A percentile compares a stretch with the other conserved stretches of the same genome.
Conservation (phyloP, 2,329 filamentous ascomycete species). For the Aspergillus proliferans region DNA sequence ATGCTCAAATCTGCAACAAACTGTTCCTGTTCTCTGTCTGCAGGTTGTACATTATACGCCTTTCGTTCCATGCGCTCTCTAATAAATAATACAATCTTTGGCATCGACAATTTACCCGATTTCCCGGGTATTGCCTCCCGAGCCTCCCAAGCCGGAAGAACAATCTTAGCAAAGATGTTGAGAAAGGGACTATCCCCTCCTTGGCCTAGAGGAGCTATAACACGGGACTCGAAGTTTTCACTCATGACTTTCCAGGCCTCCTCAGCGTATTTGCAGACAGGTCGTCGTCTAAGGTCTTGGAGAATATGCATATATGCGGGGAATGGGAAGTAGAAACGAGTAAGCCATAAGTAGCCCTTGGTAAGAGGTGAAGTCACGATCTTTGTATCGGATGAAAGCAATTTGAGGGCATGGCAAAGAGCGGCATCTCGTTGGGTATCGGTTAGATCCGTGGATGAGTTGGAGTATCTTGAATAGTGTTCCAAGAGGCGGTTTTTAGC, state of each 20-base stretch:
- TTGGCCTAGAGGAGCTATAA: constrained; percentile 2
- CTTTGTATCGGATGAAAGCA: constrained; percentile 45
- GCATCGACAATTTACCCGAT: constrained; percentile 11
- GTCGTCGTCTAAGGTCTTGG: constrained; percentile 37
- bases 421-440: constrained; percentile 26
- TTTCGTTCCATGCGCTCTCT: constrained; percentile 14
- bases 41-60: neutral
- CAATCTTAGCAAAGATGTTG: constrained; percentile 27
- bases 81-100: constrained; percentile 26
- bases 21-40: neutral
- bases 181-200: constrained; percentile 17
- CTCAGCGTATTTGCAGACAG: constrained; percentile 27
- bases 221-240: constrained; percentile 40
- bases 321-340: constrained; percentile 43
- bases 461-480: constrained; percentile 32
- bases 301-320: constrained; percentile 44
- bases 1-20: neutral
- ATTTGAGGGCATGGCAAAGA: constrained; percentile 24
- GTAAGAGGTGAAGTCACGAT: constrained; percentile 38
- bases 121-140: constrained; percentile 14
- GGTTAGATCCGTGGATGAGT: constrained; percentile 12
- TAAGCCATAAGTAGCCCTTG: constrained; percentile 39
- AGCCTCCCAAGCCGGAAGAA: constrained; percentile 40
- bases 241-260: constrained; percentile 42
- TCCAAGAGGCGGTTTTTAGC: constrained; percentile 48